Evolutionary conservation across 2,329 filamentous ascomycete species (phyloP), one percentile per base, ranked within the genome.

Genomic region (Xylariaceae sp.): DNA sequence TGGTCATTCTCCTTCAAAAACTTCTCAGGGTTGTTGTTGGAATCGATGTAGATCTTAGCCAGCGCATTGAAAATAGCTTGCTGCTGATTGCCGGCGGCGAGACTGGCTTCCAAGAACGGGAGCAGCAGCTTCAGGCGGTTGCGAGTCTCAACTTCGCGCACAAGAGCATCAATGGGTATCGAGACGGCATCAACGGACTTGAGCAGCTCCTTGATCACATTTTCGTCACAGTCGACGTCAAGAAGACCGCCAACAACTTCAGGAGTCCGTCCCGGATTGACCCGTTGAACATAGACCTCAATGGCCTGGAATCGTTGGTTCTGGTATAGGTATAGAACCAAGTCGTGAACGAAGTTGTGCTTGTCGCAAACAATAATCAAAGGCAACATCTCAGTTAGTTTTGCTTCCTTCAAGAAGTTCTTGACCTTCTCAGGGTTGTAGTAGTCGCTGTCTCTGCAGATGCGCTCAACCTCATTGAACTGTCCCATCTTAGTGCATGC

Each of bases 261-360:
- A 4, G 94, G 94, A 4, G 95, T 94, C 68, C 94, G 83, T 13
- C 88, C 82, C 4, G 94, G 92, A 77, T 99, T 99, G 68, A 99
- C 92, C 50, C 91, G 88, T 80, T 99, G 94, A 34, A 99, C 94
- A 69, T 99, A 99, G 8, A 95, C 88, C 78, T 99, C 94, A 66
- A 99, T 99, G 1, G 94, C 96, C 78, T 96, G 92, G 83, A 97
- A 99, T 73, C 97, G 93, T 76, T 99, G 93, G 77, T 96, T 96
- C 81, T 97, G 94, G 80, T 99, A 99, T 7, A 99, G 85, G 77
- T 94, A 97, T 18, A 99, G 83, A 50, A 99, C 91, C 71, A 99
- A 77, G 71, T 99, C 94, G 72, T 99, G 94, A 48, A 97, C 91
- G 71, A 99, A 96, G 79, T 97, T 96, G 83, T 95, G 97, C n/a